A percentile compares a stretch with the other conserved stretches of the same genome.
These are phyloP conservation scores for Monilinia fructigena DNA, from an alignment of 2,329 filamentous ascomycete genomes.

Conservation along the genomic window DNA sequence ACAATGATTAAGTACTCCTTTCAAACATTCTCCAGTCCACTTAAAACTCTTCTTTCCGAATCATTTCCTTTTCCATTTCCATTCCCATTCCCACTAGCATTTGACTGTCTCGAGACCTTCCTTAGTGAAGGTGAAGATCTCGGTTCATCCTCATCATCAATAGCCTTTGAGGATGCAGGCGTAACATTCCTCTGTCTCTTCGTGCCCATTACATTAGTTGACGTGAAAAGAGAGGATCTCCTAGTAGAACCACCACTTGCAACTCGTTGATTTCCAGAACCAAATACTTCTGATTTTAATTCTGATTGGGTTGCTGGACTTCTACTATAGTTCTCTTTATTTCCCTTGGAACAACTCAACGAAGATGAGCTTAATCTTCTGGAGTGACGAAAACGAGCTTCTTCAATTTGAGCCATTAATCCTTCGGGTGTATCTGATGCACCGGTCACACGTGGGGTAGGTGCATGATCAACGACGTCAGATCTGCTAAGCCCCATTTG, in stretches of 20 bases:
- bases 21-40: conserved; percentile 35
- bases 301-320: background rate
- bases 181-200: conserved; percentile 52
- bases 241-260: conserved; percentile 20
- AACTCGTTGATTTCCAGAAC: background rate
- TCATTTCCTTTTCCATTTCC: conserved; percentile 21
- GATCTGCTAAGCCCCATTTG: conserved; percentile 1
- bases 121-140: conserved; percentile 29
- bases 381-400: conserved; percentile 2
- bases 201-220: conserved; percentile 30
- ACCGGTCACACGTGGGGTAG: background rate
- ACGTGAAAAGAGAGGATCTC: conserved; percentile 30
- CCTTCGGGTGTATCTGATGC: conserved; percentile 3
- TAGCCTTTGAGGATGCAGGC: conserved; percentile 46
- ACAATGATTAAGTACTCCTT: background rate
- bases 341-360: background rate
- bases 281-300: background rate
- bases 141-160: conserved; percentile 50
- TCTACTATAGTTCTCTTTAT: conserved; percentile 15
- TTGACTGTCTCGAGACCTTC: conserved; percentile 32
- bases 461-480: background rate
- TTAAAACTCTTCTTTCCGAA: conserved; percentile 29
- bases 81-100: conserved; percentile 16
- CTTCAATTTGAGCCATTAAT: conserved; percentile 13
- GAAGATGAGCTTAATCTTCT: conserved; percentile 21